Evolutionary conservation across 2,329 filamentous ascomycete species (phyloP).

Genomic region (Trichoderma lentiforme): DNA sequence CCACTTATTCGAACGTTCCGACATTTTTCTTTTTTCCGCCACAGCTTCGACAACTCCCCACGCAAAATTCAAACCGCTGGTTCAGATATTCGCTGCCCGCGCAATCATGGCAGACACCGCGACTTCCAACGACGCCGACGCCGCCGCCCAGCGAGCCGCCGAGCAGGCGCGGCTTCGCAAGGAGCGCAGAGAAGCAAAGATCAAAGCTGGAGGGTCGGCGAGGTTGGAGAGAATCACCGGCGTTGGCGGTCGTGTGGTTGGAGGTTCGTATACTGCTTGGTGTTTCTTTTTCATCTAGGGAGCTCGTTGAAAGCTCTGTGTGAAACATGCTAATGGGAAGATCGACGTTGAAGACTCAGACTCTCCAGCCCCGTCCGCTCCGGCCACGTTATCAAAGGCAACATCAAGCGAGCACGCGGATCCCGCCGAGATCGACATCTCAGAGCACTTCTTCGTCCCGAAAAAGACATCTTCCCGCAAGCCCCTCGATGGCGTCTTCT

Average conservation of each 20-base stretch:
- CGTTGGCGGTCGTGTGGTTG: constrained; percentile 47
- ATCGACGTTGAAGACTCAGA: constrained; percentile 10
- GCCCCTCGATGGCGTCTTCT: constrained; percentile 27
- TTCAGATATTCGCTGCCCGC: background rate
- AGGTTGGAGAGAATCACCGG: constrained; percentile 74
- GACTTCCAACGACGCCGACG: constrained; percentile 41
- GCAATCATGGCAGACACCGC: constrained; percentile 40
- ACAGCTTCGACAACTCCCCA: background rate
- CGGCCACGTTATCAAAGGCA: constrained; percentile 29
- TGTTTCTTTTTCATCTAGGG: background rate
- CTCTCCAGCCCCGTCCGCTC: constrained; percentile 21
- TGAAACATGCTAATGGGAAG: background rate
- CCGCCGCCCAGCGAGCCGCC: constrained; percentile 49
- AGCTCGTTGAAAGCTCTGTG: background rate
- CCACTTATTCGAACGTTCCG: background rate
- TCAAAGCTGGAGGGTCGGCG: constrained; percentile 66
- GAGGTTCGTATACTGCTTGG: constrained; percentile 27
- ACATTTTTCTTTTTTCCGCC: background rate
- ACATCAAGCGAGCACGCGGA: constrained; percentile 41
- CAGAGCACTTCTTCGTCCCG: constrained; percentile 66
- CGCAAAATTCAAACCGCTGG: background rate
- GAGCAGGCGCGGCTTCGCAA: constrained; percentile 73
- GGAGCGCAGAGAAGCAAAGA: constrained; percentile 76
- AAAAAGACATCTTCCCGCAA: constrained; percentile 29
- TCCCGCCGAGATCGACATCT: constrained; percentile 76